A percentile compares a stretch with the other conserved stretches of the same genome.
Conservation (phyloP, 192 early-diverging fungal genomes). For the Dissophora globulifera region DNA sequence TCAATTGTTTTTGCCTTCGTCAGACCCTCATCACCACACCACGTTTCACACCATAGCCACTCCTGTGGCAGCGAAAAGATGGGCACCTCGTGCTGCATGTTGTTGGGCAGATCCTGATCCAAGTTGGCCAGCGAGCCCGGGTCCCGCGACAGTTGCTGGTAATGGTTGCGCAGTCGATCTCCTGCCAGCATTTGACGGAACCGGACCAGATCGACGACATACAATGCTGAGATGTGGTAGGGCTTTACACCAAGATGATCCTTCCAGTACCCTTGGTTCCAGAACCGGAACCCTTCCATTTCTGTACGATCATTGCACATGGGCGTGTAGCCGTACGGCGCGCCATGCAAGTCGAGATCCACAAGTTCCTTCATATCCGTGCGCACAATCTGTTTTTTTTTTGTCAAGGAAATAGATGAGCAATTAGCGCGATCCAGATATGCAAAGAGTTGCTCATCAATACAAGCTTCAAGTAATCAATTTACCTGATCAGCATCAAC, state of each 20-base stretch:
- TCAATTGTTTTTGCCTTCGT: slow-evolving; percentile 96
- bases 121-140: slow-evolving; percentile 91
- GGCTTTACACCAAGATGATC: slow-evolving; percentile 87
- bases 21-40: slow-evolving; percentile 90
- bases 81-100: slow-evolving; percentile 91
- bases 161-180: slow-evolving; percentile 91
- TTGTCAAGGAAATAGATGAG: background rate
- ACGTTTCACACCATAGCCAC: slow-evolving; percentile 99
- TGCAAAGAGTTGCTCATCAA: too few species aligned
- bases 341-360: slow-evolving; percentile 91
- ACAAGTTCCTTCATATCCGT: slow-evolving; percentile 93
- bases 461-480: background rate
- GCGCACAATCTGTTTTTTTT: slow-evolving; percentile 81
- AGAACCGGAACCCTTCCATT: slow-evolving; percentile 98
- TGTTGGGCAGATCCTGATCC: slow-evolving; percentile 98
- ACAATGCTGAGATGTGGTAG: slow-evolving; percentile 97
- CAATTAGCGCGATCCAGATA: too few species aligned
- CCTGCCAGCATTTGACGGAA: slow-evolving; percentile 96
- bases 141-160: slow-evolving; percentile 91
- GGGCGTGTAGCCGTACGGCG: slow-evolving; percentile 97
- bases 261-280: slow-evolving; percentile 97
- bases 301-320: slow-evolving; percentile 93
- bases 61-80: slow-evolving; percentile 95
- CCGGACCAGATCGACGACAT: slow-evolving; percentile 92
- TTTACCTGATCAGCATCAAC: slow-evolving; percentile 96